Percentiles rank a stretch among this genome's conserved stretches.
Evolutionary conservation across 805 yeast species (phyloP).

Genomic region (Metschnikowia matae): DNA sequence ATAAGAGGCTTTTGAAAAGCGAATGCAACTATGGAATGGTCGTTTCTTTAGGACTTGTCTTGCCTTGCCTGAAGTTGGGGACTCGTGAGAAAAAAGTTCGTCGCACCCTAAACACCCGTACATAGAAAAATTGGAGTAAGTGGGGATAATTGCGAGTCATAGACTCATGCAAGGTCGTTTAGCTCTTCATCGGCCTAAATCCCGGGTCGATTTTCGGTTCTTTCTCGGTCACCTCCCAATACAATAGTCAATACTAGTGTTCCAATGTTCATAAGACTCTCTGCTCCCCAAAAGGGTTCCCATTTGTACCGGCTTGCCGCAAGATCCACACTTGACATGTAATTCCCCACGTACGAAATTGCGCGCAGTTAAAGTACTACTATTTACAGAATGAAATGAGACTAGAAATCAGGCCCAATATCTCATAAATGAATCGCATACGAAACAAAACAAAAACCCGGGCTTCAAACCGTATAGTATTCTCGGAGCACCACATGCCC

Average conservation of each 20-base stretch:
- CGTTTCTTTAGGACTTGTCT: neutral
- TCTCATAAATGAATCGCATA: neutral
- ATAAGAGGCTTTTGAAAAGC: neutral
- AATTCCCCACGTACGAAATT: neutral
- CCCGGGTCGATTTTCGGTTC: neutral
- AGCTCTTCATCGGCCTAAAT: neutral
- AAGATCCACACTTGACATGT: neutral
- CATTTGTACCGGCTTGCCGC: neutral
- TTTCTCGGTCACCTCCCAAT: neutral
- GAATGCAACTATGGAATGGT: neutral
- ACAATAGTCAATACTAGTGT: too few relatives aligned
- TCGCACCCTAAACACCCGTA: neutral
- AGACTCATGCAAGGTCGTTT: neutral
- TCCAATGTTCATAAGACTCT: too few relatives aligned
- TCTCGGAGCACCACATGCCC: neutral
- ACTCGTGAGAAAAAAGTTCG: conserved; percentile 3
- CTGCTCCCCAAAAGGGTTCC: neutral
- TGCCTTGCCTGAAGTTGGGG: neutral
- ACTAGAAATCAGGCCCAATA: neutral
- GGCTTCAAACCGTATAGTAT: neutral
- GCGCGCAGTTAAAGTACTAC: neutral
- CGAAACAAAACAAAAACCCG: too few relatives aligned
- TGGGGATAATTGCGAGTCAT: neutral
- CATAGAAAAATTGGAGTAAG: neutral
- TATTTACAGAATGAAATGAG: neutral